phyloP scores from a whole-genome alignment of 768 basidiomycete species.

The Suillus discolor region DNA sequence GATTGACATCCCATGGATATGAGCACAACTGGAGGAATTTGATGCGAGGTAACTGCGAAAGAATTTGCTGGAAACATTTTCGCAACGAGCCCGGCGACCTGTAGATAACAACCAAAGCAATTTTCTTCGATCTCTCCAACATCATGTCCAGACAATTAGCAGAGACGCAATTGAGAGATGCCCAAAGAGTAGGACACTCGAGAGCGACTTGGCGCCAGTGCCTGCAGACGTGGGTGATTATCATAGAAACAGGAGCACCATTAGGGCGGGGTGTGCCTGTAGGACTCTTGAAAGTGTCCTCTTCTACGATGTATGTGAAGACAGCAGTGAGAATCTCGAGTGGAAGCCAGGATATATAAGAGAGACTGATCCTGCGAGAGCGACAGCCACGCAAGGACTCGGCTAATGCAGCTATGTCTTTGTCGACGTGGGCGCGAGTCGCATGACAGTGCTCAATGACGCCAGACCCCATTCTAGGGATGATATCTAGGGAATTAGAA shows the following conservation, averaged over 20 bases:
- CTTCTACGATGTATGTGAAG: slow-evolving; percentile 15
- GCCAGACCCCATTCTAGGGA: neutral
- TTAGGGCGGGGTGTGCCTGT: neutral
- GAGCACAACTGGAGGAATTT: slow-evolving; percentile 33
- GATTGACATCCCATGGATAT: slow-evolving; percentile 12
- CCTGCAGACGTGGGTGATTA: slow-evolving; percentile 62
- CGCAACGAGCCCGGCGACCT: slow-evolving; percentile 21
- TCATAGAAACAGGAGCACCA: slow-evolving; percentile 31
- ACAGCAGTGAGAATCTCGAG: slow-evolving; percentile 24
- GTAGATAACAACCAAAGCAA: slow-evolving; percentile 31
- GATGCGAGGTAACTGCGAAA: slow-evolving; percentile 37
- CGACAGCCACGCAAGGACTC: slow-evolving; percentile 17
- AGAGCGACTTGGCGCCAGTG: slow-evolving; percentile 60
- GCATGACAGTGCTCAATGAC: neutral
- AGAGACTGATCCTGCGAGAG: slow-evolving; percentile 19
- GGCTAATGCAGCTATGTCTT: slow-evolving; percentile 19
- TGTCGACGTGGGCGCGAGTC: slow-evolving; percentile 15
- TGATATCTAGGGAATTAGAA: neutral
- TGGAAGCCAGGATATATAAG: slow-evolving; percentile 22
- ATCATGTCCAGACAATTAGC: slow-evolving; percentile 45
- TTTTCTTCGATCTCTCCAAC: slow-evolving; percentile 46
- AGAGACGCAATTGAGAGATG: slow-evolving; percentile 38
- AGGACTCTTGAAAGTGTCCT: neutral
- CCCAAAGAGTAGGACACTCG: slow-evolving; percentile 59
- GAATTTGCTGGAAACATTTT: slow-evolving; percentile 15